phyloP scores from a whole-genome alignment of 257 asterid genomes.

The Scutellaria galericulata region DNA sequence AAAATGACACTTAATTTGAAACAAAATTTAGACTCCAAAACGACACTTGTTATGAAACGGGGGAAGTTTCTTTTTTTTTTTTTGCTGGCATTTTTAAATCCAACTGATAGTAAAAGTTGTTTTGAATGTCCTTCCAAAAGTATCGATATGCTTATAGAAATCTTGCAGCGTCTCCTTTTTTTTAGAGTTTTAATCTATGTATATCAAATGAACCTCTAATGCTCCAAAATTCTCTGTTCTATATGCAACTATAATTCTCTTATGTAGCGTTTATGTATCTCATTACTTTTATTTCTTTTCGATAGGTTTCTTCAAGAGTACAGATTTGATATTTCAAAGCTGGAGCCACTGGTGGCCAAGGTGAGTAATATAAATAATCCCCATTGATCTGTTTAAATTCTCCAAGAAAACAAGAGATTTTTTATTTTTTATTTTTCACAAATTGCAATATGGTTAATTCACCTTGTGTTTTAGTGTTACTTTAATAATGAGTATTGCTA shows the following conservation, averaged over 20 bases:
- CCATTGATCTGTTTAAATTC: slow-evolving; percentile 28
- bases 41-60: too few species aligned
- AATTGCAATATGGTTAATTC: background rate
- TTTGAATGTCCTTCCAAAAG: background rate
- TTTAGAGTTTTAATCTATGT: background rate
- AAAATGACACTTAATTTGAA: too few species aligned
- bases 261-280: background rate
- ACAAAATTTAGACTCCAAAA: too few species aligned
- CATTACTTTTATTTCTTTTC: slow-evolving; percentile 17
- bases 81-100: background rate
- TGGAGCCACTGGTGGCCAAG: slow-evolving; percentile 96
- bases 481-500: background rate
- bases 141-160: background rate
- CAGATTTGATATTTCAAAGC: slow-evolving; percentile 82
- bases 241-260: background rate
- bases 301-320: slow-evolving; percentile 77
- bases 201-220: background rate
- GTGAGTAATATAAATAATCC: slow-evolving; percentile 43
- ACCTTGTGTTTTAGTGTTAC: background rate
- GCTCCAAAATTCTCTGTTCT: slow-evolving; percentile 1
- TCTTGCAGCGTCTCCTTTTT: background rate
- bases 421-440: too few species aligned
- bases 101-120: background rate
- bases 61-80: background rate
- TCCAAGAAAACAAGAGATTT: background rate